Conservation (phyloP, 805 yeast genomes). For the Candida dendrica region DNA sequence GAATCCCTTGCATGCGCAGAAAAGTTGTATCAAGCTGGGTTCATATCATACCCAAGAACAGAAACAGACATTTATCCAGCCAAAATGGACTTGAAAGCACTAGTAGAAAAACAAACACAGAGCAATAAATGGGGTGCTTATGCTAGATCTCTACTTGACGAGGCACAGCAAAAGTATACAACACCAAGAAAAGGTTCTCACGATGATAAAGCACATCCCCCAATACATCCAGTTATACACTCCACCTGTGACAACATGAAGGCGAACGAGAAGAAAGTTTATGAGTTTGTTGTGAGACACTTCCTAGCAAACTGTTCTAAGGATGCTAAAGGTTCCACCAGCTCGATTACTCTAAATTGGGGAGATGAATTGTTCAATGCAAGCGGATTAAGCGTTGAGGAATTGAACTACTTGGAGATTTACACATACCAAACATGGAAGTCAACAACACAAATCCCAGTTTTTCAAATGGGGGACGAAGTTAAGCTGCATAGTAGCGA, state of each 20-base stretch:
- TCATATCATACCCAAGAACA: constrained; percentile 92
- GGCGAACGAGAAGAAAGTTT: constrained; percentile 58
- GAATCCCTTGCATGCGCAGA: constrained; percentile 75
- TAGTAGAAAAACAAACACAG: constrained; percentile 54
- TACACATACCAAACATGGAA: constrained; percentile 80
- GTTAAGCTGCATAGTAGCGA: constrained; percentile 50
- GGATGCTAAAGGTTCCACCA: constrained; percentile 76
- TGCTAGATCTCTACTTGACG: constrained; percentile 39
- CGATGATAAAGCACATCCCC: constrained; percentile 97
- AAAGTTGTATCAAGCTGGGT: constrained; percentile 76
- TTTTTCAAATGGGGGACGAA: constrained; percentile 47
- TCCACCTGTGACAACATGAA: constrained; percentile 24
- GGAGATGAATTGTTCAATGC: constrained; percentile 67
- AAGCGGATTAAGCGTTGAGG: constrained; percentile 67
- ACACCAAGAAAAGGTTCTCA: constrained; percentile 74
- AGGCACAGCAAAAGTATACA: constrained; percentile 34
- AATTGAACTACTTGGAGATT: constrained; percentile 72
- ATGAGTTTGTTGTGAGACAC: constrained; percentile 79
- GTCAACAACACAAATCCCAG: constrained; percentile 55
- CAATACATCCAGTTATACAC: constrained; percentile 80
- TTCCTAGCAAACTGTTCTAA: constrained; percentile 88
- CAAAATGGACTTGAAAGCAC: constrained; percentile 58
- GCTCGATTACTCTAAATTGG: constrained; percentile 65
- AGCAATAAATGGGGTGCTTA: constrained; percentile 66
- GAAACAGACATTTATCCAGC: constrained; percentile 87